These are phyloP conservation scores for Termitomyces heimii DNA, from an alignment of 768 basidiomycete genomes.

Conservation along the genomic window DNA sequence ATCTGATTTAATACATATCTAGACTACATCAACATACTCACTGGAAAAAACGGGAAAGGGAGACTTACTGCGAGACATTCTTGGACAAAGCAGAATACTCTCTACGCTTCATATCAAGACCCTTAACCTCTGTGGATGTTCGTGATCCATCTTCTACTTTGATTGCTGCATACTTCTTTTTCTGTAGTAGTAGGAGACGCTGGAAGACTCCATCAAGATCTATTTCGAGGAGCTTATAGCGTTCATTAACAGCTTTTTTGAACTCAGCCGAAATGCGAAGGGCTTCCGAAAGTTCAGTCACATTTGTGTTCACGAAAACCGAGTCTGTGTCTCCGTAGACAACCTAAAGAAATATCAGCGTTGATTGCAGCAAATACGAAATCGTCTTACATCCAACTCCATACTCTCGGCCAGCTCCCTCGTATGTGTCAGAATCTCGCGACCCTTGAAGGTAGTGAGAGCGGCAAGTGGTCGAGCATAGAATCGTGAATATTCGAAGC, in stretches of 20 bases:
- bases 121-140: slow-evolving; percentile 87
- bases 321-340: slow-evolving; percentile 99
- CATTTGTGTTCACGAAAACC: slow-evolving; percentile 96
- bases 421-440: slow-evolving; percentile 93
- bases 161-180: slow-evolving; percentile 98
- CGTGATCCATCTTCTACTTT: slow-evolving; percentile 83
- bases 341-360: slow-evolving; percentile 49
- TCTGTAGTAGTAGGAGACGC: slow-evolving; percentile 86
- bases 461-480: slow-evolving; percentile 96
- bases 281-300: slow-evolving; percentile 81
- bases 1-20: slow-evolving; percentile 91
- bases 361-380: background rate
- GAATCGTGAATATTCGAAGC: slow-evolving; percentile 95
- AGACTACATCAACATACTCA: background rate
- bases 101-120: slow-evolving; percentile 97
- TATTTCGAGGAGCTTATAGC: slow-evolving; percentile 93
- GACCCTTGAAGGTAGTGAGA: slow-evolving; percentile 94
- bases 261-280: slow-evolving; percentile 87
- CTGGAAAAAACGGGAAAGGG: background rate
- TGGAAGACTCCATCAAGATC: slow-evolving; percentile 95
- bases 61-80: slow-evolving; percentile 80
- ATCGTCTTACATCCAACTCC: slow-evolving; percentile 69
- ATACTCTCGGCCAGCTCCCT: slow-evolving; percentile 88
- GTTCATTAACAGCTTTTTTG: slow-evolving; percentile 95
- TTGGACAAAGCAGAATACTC: slow-evolving; percentile 94